Conservation (phyloP, 805 yeast genomes). For the Ogataea nakhonphanomensis region DNA sequence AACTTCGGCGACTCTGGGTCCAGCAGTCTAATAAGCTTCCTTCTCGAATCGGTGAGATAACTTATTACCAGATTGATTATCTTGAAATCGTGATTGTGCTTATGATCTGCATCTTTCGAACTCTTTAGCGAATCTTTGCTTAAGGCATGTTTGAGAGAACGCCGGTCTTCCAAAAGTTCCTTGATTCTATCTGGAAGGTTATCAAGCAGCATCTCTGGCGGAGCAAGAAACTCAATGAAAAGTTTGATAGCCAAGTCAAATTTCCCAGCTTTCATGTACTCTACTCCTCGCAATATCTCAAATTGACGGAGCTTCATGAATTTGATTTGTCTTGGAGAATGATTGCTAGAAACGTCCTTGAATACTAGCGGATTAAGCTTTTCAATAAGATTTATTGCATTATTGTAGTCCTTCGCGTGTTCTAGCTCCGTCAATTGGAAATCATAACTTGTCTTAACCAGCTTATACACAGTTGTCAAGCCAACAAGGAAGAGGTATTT, state of each 20-base stretch:
- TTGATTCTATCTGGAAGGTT: conserved; percentile 39
- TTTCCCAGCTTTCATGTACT: conserved; percentile 29
- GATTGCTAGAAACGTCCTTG: conserved; percentile 9
- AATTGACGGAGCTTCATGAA: conserved; percentile 40
- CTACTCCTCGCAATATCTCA: conserved; percentile 38
- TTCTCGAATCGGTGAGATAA: conserved; percentile 50
- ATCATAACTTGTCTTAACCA: conserved; percentile 28
- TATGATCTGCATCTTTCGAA: not conserved
- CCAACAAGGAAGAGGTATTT: conserved; percentile 31
- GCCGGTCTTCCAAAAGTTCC: conserved; percentile 6
- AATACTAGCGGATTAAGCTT: conserved; percentile 29
- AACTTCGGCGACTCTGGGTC: conserved; percentile 34
- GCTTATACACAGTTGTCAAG: conserved; percentile 25
- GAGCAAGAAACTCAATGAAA: conserved; percentile 54
- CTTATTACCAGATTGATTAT: conserved; percentile 38
- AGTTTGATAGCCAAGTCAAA: conserved; percentile 38
- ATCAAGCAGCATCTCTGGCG: conserved; percentile 50
- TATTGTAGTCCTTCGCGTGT: conserved; percentile 31
- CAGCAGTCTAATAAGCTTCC: conserved; percentile 43
- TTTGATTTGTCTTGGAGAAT: conserved; percentile 29
- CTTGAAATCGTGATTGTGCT: conserved; percentile 35
- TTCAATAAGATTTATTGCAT: conserved; percentile 43
- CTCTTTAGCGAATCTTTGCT: conserved; percentile 12
- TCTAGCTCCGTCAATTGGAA: conserved; percentile 35
- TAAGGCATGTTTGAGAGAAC: conserved; percentile 1